Conservation (phyloP, 2,329 filamentous ascomycete genomes). For the Cryphonectria japonica region DNA sequence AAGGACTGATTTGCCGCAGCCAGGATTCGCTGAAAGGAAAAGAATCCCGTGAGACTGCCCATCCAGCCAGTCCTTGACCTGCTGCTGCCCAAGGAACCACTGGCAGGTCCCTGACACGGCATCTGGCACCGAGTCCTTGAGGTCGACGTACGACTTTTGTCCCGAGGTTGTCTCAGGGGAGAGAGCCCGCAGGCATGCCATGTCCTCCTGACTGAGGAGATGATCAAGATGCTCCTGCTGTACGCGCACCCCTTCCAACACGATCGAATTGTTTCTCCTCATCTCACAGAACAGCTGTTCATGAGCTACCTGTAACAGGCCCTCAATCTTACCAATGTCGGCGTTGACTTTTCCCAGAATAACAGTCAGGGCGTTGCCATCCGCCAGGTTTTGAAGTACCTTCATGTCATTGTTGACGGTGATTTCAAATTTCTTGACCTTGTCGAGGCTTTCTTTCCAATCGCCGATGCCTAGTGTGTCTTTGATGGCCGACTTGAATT, state of each 20-base stretch:
- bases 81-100: not conserved
- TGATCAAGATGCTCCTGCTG: not conserved
- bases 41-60: not conserved
- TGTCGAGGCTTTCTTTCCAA: not conserved
- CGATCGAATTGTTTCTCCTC: not conserved
- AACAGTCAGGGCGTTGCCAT: not conserved
- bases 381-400: not conserved
- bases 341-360: too few relatives aligned
- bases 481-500: not conserved
- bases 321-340: not conserved
- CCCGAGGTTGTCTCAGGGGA: not conserved
- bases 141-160: not conserved
- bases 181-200: not conserved
- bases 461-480: not conserved
- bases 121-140: not conserved
- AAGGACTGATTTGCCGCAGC: not conserved
- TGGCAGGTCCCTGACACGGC: constrained; percentile 7
- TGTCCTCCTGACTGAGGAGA: not conserved
- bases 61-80: not conserved
- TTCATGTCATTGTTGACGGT: not conserved
- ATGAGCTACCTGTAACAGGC: not conserved
- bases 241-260: not conserved
- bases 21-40: not conserved
- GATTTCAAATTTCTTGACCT: not conserved
- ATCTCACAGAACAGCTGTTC: not conserved